These are phyloP conservation scores for Auricularia sp. DNA, from an alignment of 768 basidiomycete genomes.

Conservation along the genomic window DNA sequence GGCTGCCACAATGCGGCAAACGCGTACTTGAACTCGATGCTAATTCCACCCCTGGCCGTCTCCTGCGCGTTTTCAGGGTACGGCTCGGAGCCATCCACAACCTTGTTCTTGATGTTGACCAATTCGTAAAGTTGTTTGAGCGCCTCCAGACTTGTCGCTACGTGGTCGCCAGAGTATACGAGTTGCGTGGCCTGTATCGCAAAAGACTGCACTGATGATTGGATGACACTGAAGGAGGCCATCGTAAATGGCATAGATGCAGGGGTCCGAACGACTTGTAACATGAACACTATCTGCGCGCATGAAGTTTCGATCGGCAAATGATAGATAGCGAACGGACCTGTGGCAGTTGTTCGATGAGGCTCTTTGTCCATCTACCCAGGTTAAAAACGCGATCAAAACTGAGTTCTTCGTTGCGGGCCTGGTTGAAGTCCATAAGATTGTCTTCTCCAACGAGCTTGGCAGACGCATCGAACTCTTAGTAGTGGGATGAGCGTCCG, in stretches of 20 bases:
- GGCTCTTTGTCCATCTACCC: background rate
- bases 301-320: background rate
- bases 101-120: background rate
- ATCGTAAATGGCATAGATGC: conserved; percentile 53
- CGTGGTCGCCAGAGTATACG: conserved; percentile 22
- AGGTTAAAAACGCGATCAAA: background rate
- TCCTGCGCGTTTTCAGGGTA: conserved; percentile 4
- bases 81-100: conserved; percentile 4
- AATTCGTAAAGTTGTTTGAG: conserved; percentile 8
- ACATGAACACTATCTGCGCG: conserved; percentile 46
- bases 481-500: conserved; percentile 2
- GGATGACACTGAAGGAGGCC: conserved; percentile 50
- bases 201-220: conserved; percentile 43
- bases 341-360: background rate
- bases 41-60: conserved; percentile 4
- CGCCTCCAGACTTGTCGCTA: background rate
- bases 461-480: conserved; percentile 23
- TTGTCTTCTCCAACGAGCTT: conserved; percentile 29
- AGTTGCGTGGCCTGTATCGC: conserved; percentile 35
- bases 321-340: background rate
- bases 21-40: conserved; percentile 6
- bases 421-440: conserved; percentile 21
- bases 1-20: background rate
- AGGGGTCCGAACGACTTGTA: conserved; percentile 54
- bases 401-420: background rate